Base-by-base conservation (phyloP, 345 rosid genomes). In the Carallia pectinifolia region DNA sequence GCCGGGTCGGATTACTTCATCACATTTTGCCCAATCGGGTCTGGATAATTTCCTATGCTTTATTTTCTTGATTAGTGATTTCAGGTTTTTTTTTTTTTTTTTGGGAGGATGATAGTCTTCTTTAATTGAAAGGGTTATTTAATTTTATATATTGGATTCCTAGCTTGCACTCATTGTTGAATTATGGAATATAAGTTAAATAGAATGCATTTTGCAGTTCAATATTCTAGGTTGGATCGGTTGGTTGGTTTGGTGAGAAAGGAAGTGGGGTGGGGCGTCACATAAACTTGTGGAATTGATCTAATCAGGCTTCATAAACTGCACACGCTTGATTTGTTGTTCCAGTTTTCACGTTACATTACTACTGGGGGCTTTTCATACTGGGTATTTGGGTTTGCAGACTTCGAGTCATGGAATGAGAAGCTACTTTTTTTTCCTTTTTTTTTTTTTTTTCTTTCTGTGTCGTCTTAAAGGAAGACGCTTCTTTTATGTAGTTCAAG, bases 1-100 rank as follows among this genome's bases (percentile, higher is more conserved):
- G 58, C 95, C 9, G 89, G 96, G 10, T 70, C 97, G 16, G 84
- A 85, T 60, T 94, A 91, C 64, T 29, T 86, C 82, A 94, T 94
- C 76, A 89, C 95, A 1, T 89, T 91, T 75, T 94, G 97, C 52
- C 87, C 93, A 13, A 53, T 1, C 2, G 81, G 77, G 58, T 67
- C 71, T 5, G 38, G 33, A 38, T 71, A 36, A 39, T 30, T 36
- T 64, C 1, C 2, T 54, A 56, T 56, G 12, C n/a, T 27, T 3
- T 37, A 1, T 19, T 39, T 53, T 33, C 10, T 19, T 37, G 54
- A 29, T 33, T 54, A 23, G 10, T 19, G 50, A 61, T 34, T 69
- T 44, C 3, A 12, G 4, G 3, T 2, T 12, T 10, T 2, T 10
- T 9, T 10, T 44, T 39, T 5, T 30, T 58, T 17, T 33, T 8